phyloP scores from a whole-genome alignment of 805 yeast species.

The Ogataea ganodermae region DNA sequence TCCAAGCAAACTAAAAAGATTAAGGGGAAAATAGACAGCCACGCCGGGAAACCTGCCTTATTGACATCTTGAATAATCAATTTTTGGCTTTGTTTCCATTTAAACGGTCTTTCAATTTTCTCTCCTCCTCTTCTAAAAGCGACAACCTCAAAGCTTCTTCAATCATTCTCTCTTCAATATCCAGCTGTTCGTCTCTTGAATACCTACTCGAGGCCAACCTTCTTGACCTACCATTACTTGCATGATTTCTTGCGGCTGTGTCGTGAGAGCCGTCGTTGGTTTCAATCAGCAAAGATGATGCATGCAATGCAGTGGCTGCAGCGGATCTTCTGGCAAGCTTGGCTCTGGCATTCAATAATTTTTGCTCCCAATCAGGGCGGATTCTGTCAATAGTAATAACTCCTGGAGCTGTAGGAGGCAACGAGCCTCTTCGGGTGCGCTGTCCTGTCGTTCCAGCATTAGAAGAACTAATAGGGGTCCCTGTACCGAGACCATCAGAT shows the following conservation, averaged over 20 bases:
- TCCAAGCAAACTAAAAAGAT: not conserved
- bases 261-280: slow-evolving; percentile 5
- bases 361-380: slow-evolving; percentile 91
- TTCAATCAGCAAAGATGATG: slow-evolving; percentile 68
- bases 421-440: slow-evolving; percentile 49
- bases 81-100: slow-evolving; percentile 2
- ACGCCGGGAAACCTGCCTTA: not conserved
- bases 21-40: not conserved
- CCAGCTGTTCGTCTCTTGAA: slow-evolving; percentile 38
- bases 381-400: slow-evolving; percentile 81
- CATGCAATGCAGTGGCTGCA: slow-evolving; percentile 91
- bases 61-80: not conserved
- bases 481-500: not conserved
- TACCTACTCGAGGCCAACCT: slow-evolving; percentile 48
- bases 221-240: slow-evolving; percentile 14
- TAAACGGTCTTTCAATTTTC: slow-evolving; percentile 38
- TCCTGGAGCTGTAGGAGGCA: slow-evolving; percentile 65
- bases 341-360: slow-evolving; percentile 68
- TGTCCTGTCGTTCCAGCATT: not conserved
- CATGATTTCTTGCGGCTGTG: slow-evolving; percentile 1
- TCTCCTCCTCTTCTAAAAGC: slow-evolving; percentile 66
- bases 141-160: slow-evolving; percentile 81
- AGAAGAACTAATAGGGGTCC: not conserved
- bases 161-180: slow-evolving; percentile 74
- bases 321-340: slow-evolving; percentile 86